A percentile compares a stretch with the other conserved stretches of the same genome.
phyloP scores from a whole-genome alignment of 75 land plant species.

The Cupressus sempervirens region DNA sequence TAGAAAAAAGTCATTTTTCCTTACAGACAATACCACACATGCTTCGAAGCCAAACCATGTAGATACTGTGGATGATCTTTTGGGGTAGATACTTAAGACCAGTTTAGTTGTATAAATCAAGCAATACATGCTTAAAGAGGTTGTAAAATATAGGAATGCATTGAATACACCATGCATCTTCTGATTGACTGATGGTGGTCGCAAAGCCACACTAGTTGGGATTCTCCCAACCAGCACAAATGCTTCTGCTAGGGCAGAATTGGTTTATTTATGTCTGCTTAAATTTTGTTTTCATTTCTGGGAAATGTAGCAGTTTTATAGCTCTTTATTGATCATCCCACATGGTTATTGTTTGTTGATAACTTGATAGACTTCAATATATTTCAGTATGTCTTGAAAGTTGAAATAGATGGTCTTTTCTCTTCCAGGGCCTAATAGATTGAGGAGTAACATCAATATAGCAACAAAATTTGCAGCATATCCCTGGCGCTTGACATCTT shows the following conservation, averaged over 20 bases:
- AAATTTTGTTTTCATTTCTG: slow-evolving; percentile 1
- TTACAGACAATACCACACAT: neutral
- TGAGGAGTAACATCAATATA: slow-evolving; percentile 53
- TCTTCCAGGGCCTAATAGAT: slow-evolving; percentile 44
- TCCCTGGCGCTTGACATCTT: slow-evolving; percentile 90
- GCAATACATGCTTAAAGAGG: neutral
- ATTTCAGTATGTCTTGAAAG: neutral
- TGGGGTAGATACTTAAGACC: neutral
- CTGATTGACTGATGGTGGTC: neutral
- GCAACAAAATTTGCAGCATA: slow-evolving; percentile 99
- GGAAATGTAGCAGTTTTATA: neutral
- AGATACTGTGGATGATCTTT: neutral
- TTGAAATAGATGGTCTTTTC: neutral
- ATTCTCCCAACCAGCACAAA: neutral
- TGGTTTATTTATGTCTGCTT: neutral
- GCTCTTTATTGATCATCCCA: neutral
- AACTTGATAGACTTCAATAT: slow-evolving; percentile 11
- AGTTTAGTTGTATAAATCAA: neutral
- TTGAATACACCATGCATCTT: neutral
- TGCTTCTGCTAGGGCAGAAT: neutral
- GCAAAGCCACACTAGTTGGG: neutral
- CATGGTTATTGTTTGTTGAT: neutral
- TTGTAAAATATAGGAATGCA: neutral
- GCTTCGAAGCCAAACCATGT: neutral
- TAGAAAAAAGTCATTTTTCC: neutral